Evolutionary conservation across 2,329 filamentous ascomycete genomes (phyloP), one percentile per base, ranked within the genome.

Genomic region (Talaromyces verruculosus): DNA sequence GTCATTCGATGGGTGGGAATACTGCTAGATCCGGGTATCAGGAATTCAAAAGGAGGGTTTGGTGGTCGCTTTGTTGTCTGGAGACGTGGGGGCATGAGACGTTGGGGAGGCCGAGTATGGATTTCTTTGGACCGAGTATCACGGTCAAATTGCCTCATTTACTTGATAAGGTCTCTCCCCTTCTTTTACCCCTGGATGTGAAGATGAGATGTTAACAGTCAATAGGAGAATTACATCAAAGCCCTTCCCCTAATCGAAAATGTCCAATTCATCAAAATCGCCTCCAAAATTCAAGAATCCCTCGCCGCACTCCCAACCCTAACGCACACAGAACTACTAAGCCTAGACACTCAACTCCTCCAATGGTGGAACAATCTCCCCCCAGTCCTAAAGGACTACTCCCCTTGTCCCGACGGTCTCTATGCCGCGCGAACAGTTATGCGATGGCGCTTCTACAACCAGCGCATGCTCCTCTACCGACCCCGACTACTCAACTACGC

Each of bases 381-480:
- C 4, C 86, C 86, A 81, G 81, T 90, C 15, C 80, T 90, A 39
- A 83, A 86, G 69, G 85, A 87, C 22, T 85, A 81, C 11, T 88
- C 92, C 65, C 86, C 88, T 10, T 91, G 89, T 72, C 87, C 89
- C 0, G 88, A 91, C 69, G 87, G 89, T 1, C 84, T 93, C 19
- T 87, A 87, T 68, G 89, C 89, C 59, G 87, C 89, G 0, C 85
- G 90, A 61, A 87, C 87, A 68, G 85, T 93, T 71, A 92, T 93
- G 88, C 90, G 91, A 75, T 93, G 91, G 91, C 85, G 91, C 15
- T 93, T 91, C 74, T 88, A 91, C 73, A 92, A 92, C 71, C 84
- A 92, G 57, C 88, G 90, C 57, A 89, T 93, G 78, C 84, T 93
- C 1, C 85, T 93, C 25, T 89, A 93, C 75, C 84, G 91, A 2